Conservation (phyloP, 306 rosid species). For the Argentina anserina region DNA sequence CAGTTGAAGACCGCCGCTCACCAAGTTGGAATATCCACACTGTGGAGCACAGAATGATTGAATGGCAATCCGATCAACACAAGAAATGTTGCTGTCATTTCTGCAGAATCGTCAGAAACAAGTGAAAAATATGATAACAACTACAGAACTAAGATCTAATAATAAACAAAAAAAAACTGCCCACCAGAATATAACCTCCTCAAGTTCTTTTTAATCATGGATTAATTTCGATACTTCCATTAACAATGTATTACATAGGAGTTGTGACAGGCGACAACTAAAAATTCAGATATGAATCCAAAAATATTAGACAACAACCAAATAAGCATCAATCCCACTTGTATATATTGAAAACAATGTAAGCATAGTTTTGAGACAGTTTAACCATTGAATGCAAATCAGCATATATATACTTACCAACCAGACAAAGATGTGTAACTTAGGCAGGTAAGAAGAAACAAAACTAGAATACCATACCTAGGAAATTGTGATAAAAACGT, state of each 20-base stretch:
- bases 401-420: neutral
- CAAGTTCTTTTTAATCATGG: neutral
- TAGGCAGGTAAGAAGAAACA: conserved; percentile 5
- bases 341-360: neutral
- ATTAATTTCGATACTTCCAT: neutral
- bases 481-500: conserved; percentile 61
- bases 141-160: neutral
- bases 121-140: neutral
- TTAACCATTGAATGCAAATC: too few species aligned
- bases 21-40: conserved; percentile 63
- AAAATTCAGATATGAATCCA: neutral
- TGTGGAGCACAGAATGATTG: conserved; percentile 93
- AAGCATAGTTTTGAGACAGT: neutral
- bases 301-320: neutral
- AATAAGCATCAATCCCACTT: neutral
- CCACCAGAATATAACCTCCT: neutral
- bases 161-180: too few species aligned
- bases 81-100: conserved; percentile 39
- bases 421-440: conserved; percentile 1
- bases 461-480: conserved; percentile 35
- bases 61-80: conserved; percentile 72
- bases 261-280: neutral
- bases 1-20: conserved; percentile 31
- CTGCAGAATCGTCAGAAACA: conserved; percentile 29
- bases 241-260: neutral